phyloP scores from a whole-genome alignment of 2,329 filamentous ascomycete species.

The Penicillium corylophilum region DNA sequence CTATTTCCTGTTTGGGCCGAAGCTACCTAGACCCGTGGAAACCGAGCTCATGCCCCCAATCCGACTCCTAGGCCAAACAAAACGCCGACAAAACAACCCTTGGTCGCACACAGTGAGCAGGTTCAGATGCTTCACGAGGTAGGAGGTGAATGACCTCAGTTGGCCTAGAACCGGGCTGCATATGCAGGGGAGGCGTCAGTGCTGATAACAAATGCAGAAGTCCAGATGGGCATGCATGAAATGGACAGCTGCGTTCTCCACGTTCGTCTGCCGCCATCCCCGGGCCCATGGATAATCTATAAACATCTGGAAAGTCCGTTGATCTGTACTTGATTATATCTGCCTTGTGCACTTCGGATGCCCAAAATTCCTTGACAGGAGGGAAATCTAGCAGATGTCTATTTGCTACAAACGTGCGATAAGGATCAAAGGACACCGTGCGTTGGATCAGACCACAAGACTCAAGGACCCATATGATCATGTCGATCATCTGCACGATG shows the following conservation, averaged over 20 bases:
- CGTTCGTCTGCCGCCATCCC: neutral
- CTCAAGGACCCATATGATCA: neutral
- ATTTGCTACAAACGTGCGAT: neutral
- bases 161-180: slow-evolving; percentile 6
- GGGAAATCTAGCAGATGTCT: neutral
- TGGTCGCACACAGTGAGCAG: slow-evolving; percentile 6
- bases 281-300: neutral
- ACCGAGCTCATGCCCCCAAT: neutral
- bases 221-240: neutral
- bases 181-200: slow-evolving; percentile 7
- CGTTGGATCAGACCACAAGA: neutral
- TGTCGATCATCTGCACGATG: neutral
- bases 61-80: slow-evolving; percentile 5
- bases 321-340: neutral
- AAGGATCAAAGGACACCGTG: neutral
- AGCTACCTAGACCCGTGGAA: neutral
- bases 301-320: neutral
- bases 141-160: neutral
- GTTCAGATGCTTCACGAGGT: neutral
- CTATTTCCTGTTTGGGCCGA: neutral
- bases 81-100: slow-evolving; percentile 12
- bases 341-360: neutral
- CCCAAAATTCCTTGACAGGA: neutral
- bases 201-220: neutral
- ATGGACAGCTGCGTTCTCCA: neutral